Conservation (phyloP, 2,329 filamentous ascomycete species). For the Samsoniella hepiali region DNA sequence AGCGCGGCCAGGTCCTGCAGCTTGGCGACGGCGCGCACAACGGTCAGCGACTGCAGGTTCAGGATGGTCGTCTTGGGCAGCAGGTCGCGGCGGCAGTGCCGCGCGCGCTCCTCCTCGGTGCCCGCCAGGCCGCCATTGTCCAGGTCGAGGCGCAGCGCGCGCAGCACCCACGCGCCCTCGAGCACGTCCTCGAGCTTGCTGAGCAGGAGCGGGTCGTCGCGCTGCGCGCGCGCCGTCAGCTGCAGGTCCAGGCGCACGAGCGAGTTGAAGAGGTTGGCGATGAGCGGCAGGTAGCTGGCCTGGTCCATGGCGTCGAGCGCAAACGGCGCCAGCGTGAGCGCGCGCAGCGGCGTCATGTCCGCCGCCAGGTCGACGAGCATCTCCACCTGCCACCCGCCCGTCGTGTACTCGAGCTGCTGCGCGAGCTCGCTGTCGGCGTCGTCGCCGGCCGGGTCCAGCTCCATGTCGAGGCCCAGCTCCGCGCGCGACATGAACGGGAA, state of each 20-base stretch:
- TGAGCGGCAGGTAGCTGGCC: slow-evolving; percentile 10
- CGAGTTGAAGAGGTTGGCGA: slow-evolving; percentile 13
- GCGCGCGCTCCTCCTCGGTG: neutral
- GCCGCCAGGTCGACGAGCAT: slow-evolving; percentile 14
- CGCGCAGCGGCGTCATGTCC: slow-evolving; percentile 1
- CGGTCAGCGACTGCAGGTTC: neutral
- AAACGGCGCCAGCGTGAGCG: neutral
- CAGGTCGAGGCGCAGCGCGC: slow-evolving; percentile 7
- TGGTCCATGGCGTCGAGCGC: slow-evolving; percentile 14
- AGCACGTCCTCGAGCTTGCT: slow-evolving; percentile 14
- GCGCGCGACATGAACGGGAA: slow-evolving; percentile 5
- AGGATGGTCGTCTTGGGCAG: neutral
- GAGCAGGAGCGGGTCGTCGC: neutral
- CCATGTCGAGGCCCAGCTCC: neutral
- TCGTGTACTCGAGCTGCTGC: slow-evolving; percentile 9
- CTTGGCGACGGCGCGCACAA: neutral
- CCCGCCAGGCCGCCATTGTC: neutral
- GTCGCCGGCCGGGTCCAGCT: neutral
- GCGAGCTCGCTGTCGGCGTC: neutral
- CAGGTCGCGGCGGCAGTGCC: neutral
- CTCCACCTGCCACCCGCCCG: slow-evolving; percentile 1
- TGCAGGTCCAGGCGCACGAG: slow-evolving; percentile 7
- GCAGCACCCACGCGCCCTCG: slow-evolving; percentile 3
- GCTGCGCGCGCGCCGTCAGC: neutral
- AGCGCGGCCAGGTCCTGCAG: neutral